phyloP scores from a whole-genome alignment of 2,329 filamentous ascomycete genomes.

The Phaeosphaeria sp. region DNA sequence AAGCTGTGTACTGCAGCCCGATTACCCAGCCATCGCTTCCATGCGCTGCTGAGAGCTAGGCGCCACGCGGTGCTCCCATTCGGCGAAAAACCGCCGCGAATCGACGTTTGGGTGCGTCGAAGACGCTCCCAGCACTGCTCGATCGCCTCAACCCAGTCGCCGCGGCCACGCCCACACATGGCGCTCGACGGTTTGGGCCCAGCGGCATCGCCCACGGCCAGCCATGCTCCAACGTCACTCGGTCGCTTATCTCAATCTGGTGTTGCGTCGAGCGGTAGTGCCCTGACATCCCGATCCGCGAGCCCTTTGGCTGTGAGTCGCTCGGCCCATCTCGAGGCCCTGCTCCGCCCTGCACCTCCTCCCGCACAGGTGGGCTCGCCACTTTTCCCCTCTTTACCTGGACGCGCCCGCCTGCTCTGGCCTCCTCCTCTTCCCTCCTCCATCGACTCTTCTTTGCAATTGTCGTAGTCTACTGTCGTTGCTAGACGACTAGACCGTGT shows the following conservation, averaged over 20 bases:
- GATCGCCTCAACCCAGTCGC: conserved; percentile 12
- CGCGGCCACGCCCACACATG: conserved; percentile 11
- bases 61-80: conserved; percentile 12
- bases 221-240: conserved; percentile 18
- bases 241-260: conserved; percentile 26
- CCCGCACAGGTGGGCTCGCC: conserved; percentile 29
- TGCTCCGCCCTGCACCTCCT: conserved; percentile 27
- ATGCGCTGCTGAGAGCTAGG: conserved; percentile 1
- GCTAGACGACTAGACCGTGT: conserved; percentile 16
- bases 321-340: conserved; percentile 36
- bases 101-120: conserved; percentile 20
- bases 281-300: conserved; percentile 25
- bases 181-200: conserved; percentile 9
- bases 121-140: background rate
- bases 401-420: conserved; percentile 14
- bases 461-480: conserved; percentile 26
- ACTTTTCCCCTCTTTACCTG: conserved; percentile 28
- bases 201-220: conserved; percentile 4
- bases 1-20: background rate
- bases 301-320: background rate
- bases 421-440: conserved; percentile 4
- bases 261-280: conserved; percentile 15
- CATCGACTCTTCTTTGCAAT: conserved; percentile 14
- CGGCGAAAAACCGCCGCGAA: conserved; percentile 14
- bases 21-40: conserved; percentile 12